Conservation (phyloP, 192 early-diverging fungal species). For the Chytriomyces sp. region DNA sequence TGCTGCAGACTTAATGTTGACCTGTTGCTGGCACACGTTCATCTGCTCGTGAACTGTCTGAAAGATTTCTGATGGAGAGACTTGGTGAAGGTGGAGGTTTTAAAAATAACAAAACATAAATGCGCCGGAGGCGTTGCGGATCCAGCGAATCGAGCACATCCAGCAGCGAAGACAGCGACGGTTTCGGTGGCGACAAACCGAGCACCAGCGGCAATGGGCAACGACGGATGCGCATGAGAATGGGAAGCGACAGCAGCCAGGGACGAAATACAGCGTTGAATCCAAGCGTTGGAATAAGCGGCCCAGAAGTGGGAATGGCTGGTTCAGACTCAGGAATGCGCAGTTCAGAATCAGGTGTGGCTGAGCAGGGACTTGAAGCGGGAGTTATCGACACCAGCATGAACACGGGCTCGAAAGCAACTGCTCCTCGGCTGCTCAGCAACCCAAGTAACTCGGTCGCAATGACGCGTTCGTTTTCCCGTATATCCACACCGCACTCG, state of each 20-base stretch:
- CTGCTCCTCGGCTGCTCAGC: not conserved
- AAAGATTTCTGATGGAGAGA: too few relatives aligned
- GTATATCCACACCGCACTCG: not conserved
- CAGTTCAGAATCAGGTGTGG: not conserved
- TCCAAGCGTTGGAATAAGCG: too few relatives aligned
- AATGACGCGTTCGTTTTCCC: not conserved
- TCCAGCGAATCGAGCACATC: not conserved
- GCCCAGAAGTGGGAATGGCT: not conserved
- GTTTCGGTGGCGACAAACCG: not conserved
- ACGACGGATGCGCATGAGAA: conserved; percentile 2
- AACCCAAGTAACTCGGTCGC: not conserved
- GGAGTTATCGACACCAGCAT: not conserved
- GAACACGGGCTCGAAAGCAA: not conserved
- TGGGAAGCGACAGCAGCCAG: conserved; percentile 7
- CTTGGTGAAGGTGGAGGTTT: too few relatives aligned
- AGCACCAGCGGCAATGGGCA: not conserved
- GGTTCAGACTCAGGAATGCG: not conserved
- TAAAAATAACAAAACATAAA: not conserved
- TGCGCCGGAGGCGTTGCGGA: not conserved
- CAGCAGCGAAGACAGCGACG: not conserved
- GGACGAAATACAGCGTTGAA: not conserved
- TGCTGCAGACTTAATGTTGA: too few relatives aligned
- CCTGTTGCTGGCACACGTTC: too few relatives aligned
- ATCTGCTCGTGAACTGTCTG: too few relatives aligned
- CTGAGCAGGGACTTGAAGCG: not conserved